A percentile compares a stretch with the other conserved stretches of the same genome.
phyloP scores from a whole-genome alignment of 1,284 basidiomycete species.

The Tilletia indica region DNA sequence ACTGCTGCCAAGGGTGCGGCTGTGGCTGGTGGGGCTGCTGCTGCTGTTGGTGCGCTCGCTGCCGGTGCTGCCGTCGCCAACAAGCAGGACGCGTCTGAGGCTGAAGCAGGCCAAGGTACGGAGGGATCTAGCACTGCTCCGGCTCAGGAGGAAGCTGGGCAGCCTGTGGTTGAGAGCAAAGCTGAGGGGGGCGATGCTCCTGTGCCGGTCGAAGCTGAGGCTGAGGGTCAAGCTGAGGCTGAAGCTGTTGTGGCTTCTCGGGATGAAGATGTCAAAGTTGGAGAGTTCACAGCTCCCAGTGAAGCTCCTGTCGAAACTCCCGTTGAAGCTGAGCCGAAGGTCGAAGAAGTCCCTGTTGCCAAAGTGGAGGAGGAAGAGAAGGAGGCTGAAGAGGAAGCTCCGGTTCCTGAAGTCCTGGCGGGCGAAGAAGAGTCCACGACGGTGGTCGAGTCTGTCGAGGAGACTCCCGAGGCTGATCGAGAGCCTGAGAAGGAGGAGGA shows the following conservation, averaged over 20 bases:
- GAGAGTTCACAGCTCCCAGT: too few species aligned
- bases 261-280: too few species aligned
- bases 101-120: background rate
- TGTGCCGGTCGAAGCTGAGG: background rate
- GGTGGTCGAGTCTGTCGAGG: background rate
- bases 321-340: background rate
- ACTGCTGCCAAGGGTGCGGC: background rate
- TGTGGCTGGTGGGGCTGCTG: constrained; percentile 1
- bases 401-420: background rate
- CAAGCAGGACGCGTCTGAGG: background rate
- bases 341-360: background rate
- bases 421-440: background rate
- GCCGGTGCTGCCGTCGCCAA: background rate
- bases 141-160: background rate
- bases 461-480: background rate
- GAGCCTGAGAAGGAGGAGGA: background rate
- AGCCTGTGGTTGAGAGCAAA: background rate
- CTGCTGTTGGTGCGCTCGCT: background rate
- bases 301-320: background rate
- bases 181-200: background rate
- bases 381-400: background rate
- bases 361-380: constrained; percentile 1
- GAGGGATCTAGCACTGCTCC: background rate
- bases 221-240: background rate
- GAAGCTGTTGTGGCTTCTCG: background rate